These are phyloP conservation scores for Phytophthora hibernalis DNA, from an alignment of 352 stramenopile species.

Conservation along the genomic window DNA sequence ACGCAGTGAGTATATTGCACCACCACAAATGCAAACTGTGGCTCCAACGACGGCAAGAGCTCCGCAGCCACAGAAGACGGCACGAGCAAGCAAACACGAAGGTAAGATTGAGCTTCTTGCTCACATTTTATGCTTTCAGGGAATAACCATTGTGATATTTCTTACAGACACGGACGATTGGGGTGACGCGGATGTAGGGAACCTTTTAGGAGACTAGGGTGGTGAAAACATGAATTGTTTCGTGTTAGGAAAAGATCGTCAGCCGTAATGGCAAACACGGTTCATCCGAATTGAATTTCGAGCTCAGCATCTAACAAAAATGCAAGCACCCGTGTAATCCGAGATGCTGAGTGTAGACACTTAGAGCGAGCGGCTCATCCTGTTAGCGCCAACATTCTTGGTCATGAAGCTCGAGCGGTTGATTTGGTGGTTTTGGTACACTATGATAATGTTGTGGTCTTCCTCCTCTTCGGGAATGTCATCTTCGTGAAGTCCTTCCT, in stretches of 20 bases:
- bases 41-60: slow-evolving; percentile 38
- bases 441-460: slow-evolving; percentile 8
- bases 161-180: slow-evolving; percentile 77
- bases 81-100: slow-evolving; percentile 56
- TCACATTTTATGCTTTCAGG: slow-evolving; percentile 1
- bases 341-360: not conserved
- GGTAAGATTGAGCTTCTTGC: slow-evolving; percentile 38
- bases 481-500: slow-evolving; percentile 30
- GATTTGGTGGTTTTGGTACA: slow-evolving; percentile 4
- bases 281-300: slow-evolving; percentile 16
- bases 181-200: slow-evolving; percentile 80
- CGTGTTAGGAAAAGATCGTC: slow-evolving; percentile 12
- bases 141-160: not conserved
- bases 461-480: not conserved
- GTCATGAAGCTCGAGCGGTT: not conserved
- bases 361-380: slow-evolving; percentile 20
- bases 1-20: slow-evolving; percentile 50
- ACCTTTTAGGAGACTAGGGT: slow-evolving; percentile 71
- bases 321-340: slow-evolving; percentile 11
- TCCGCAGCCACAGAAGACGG: slow-evolving; percentile 39
- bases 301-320: slow-evolving; percentile 2
- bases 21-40: slow-evolving; percentile 44
- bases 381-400: slow-evolving; percentile 1
- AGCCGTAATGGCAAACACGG: slow-evolving; percentile 27
- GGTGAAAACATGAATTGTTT: slow-evolving; percentile 21